phyloP scores from a whole-genome alignment of 2,329 filamentous ascomycete species.

The Cladosporium sp. region DNA sequence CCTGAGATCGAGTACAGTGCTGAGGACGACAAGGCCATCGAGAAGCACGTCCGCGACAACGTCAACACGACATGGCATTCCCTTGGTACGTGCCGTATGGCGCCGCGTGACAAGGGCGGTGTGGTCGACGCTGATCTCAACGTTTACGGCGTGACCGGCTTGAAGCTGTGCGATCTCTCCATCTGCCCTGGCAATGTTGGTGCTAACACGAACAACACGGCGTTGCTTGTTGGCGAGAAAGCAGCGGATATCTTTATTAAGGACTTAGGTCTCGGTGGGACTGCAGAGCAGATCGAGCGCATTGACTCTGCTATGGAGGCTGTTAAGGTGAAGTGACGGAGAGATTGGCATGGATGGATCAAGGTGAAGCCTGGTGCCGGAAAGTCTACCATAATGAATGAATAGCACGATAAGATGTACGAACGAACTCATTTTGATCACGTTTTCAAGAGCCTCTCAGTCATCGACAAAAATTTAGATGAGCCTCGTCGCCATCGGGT shows the following conservation, averaged over 20 bases:
- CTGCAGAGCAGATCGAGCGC: conserved; percentile 6
- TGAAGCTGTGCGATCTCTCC: conserved; percentile 49
- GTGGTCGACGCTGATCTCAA: conserved; percentile 44
- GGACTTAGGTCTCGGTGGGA: conserved; percentile 38
- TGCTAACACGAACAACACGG: conserved; percentile 51
- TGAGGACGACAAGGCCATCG: conserved; percentile 42
- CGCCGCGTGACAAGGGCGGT: conserved; percentile 38
- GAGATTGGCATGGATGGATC: background rate
- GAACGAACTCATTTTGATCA: background rate
- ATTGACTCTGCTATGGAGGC: conserved; percentile 5
- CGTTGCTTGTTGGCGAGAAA: conserved; percentile 46
- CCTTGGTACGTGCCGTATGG: conserved; percentile 43
- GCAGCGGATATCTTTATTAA: conserved; percentile 43
- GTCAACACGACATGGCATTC: conserved; percentile 46
- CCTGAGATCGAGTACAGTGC: conserved; percentile 44
- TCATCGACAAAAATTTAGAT: background rate
- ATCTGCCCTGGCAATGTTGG: conserved; percentile 46
- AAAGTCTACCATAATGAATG: background rate
- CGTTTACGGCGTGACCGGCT: conserved; percentile 42
- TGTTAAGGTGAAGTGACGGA: background rate
- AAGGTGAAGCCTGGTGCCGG: background rate
- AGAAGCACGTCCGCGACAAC: conserved; percentile 46
- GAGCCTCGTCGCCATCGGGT: background rate
- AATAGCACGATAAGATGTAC: background rate
- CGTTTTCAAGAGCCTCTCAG: too few relatives aligned